Conservation (phyloP, 2,329 filamentous ascomycete species). For the Trichophyton benhamiae region DNA sequence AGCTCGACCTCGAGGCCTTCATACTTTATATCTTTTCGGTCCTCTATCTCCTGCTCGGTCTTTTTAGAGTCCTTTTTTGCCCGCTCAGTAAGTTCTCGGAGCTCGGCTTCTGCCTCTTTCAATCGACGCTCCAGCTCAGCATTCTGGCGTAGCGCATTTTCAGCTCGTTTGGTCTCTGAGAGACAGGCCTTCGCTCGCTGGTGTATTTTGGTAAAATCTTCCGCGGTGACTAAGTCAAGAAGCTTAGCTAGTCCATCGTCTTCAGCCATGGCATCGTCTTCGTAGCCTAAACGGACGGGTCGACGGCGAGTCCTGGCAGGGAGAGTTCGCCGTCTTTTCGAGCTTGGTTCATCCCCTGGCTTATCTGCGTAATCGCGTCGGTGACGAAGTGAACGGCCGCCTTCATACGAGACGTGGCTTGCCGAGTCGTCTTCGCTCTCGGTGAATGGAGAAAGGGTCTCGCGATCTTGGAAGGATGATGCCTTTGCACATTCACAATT, state of each 20-base stretch:
- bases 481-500: not conserved
- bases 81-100: not conserved
- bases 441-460: not conserved
- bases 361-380: not conserved
- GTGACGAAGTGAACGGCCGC: not conserved
- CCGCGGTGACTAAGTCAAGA: not conserved
- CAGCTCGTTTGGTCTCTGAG: not conserved
- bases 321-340: not conserved
- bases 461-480: not conserved
- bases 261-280: not conserved
- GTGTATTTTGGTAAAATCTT: not conserved
- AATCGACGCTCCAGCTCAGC: not conserved
- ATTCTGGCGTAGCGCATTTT: not conserved
- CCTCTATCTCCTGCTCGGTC: not conserved
- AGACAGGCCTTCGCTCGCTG: not conserved
- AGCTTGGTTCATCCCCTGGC: not conserved
- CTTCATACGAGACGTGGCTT: not conserved
- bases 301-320: not conserved
- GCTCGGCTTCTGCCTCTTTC: not conserved
- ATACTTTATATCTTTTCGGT: not conserved
- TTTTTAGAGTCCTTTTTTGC: not conserved
- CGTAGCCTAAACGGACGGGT: not conserved
- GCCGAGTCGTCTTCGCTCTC: not conserved
- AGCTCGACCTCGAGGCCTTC: not conserved
- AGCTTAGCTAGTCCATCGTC: not conserved